Evolutionary conservation across 2,329 filamentous ascomycete genomes (phyloP).

Genomic region (Botrytis pseudocinerea): DNA sequence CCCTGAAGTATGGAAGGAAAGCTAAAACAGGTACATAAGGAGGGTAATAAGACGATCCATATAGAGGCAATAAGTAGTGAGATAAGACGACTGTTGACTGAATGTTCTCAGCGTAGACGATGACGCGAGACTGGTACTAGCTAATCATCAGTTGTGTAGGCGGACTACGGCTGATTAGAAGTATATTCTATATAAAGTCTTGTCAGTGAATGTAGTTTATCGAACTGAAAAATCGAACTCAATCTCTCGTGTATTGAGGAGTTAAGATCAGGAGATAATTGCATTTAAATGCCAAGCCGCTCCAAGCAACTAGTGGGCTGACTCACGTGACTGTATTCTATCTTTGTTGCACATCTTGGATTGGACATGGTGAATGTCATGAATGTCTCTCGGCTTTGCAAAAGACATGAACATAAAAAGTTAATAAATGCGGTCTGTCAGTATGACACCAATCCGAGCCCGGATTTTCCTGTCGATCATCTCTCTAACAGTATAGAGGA

Average conservation of each 20-base stretch:
- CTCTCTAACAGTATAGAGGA: background rate
- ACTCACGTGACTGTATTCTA: rapidly evolving
- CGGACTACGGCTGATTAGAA: background rate
- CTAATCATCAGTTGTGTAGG: background rate
- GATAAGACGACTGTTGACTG: background rate
- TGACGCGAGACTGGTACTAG: background rate
- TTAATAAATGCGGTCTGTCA: background rate
- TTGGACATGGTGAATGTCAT: background rate
- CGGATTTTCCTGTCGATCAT: background rate
- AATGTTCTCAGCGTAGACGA: background rate
- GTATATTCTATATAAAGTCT: background rate
- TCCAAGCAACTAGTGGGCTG: background rate
- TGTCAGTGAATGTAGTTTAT: background rate
- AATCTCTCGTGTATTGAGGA: background rate
- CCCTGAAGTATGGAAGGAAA: background rate
- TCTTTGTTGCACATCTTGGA: background rate
- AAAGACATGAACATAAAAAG: background rate
- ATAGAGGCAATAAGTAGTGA: background rate
- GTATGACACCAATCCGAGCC: background rate
- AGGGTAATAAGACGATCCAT: background rate
- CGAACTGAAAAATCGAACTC: background rate
- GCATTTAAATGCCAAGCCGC: background rate
- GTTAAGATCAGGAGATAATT: background rate
- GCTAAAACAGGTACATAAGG: background rate
- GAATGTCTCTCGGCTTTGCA: background rate